Evolutionary conservation across 2,329 filamentous ascomycete species (phyloP).

Genomic region (Coniochaeta ligniaria): DNA sequence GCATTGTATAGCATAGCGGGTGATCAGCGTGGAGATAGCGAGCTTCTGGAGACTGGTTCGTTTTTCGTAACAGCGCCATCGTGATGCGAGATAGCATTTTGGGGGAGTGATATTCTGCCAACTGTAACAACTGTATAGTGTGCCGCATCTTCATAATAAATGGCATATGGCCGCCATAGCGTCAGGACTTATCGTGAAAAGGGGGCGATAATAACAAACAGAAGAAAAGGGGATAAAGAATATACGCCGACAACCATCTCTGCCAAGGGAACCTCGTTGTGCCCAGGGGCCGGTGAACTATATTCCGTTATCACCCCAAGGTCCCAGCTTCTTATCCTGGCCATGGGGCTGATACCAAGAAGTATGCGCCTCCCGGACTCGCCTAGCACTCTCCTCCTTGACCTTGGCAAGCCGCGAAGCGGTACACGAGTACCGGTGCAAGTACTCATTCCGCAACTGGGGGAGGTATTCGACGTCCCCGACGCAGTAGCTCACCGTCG

Average conservation of each 20-base stretch:
- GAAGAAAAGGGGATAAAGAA: too few relatives aligned
- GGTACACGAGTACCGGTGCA: neutral
- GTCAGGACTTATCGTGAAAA: too few relatives aligned
- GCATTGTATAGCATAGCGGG: neutral
- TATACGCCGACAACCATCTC: too few relatives aligned
- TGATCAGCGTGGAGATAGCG: neutral
- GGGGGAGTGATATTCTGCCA: too few relatives aligned
- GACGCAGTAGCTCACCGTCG: neutral
- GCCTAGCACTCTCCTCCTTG: neutral
- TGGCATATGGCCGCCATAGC: too few relatives aligned
- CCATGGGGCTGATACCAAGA: neutral
- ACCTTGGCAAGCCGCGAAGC: neutral
- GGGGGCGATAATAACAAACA: too few relatives aligned
- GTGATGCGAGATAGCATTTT: too few relatives aligned
- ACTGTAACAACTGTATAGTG: too few relatives aligned
- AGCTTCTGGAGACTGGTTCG: too few relatives aligned
- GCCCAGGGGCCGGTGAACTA: neutral
- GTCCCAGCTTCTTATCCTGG: neutral
- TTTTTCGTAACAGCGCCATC: too few relatives aligned
- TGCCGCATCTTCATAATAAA: too few relatives aligned
- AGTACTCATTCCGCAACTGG: neutral
- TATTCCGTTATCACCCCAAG: neutral
- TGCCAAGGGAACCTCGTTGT: too few relatives aligned
- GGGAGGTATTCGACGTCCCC: neutral
- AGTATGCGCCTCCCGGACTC: neutral